A percentile compares a stretch with the other conserved stretches of the same genome.
These are phyloP conservation scores for Penicillium decumbens DNA, from an alignment of 2,329 filamentous ascomycete genomes.

Conservation along the genomic window DNA sequence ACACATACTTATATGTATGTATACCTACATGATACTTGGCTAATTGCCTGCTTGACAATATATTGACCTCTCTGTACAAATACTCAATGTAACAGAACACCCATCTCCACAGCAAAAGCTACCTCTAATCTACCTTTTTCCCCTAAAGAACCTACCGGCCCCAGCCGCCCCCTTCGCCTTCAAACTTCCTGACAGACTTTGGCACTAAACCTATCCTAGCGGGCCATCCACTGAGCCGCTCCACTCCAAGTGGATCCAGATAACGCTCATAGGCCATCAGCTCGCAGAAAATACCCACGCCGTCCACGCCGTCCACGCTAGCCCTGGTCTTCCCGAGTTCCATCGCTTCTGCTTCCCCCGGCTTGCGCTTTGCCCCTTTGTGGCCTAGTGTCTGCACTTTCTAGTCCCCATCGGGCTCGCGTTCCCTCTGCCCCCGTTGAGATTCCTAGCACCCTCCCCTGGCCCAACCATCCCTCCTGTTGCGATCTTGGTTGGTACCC, in stretches of 20 bases:
- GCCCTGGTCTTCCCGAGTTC: constrained; percentile 27
- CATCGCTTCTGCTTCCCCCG: constrained; percentile 32
- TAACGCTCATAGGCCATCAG: background rate
- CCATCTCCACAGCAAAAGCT: background rate
- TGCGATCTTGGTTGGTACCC: constrained; percentile 31
- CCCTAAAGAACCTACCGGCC: constrained; percentile 15
- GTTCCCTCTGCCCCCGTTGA: constrained; percentile 20
- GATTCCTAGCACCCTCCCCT: constrained; percentile 28
- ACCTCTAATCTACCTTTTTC: background rate
- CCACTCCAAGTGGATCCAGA: constrained; percentile 1
- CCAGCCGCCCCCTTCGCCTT: constrained; percentile 23
- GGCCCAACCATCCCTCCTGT: constrained; percentile 19
- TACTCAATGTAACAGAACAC: background rate
- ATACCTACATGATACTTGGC: too few species aligned
- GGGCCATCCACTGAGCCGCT: constrained; percentile 6
- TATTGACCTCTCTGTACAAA: too few species aligned
- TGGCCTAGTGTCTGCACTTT: constrained; percentile 23
- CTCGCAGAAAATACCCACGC: background rate
- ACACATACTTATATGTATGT: too few species aligned
- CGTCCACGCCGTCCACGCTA: constrained; percentile 18
- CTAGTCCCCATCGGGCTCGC: constrained; percentile 12
- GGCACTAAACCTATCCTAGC: constrained; percentile 4
- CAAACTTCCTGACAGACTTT: constrained; percentile 13
- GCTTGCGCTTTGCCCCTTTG: constrained; percentile 34
- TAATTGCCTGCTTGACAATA: too few species aligned